A percentile compares a stretch with the other conserved stretches of the same genome.
Evolutionary conservation across 2,329 filamentous ascomycete species (phyloP).

Genomic region (Diaporthe vaccinii): DNA sequence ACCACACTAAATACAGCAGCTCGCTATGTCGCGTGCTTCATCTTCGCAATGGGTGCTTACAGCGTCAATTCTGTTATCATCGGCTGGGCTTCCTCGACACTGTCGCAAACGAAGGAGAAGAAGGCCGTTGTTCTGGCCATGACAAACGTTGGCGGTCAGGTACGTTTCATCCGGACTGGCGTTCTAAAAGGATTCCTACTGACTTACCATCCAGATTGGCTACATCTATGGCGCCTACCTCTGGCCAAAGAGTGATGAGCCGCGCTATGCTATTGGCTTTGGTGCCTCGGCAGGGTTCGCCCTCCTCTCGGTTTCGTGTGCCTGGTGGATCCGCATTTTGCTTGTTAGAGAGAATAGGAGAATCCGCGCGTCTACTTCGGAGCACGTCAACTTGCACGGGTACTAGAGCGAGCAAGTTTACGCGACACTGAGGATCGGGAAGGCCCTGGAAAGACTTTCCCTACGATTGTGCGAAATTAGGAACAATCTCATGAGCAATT

Average conservation of each 20-base stretch:
- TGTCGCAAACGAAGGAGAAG: conserved; percentile 59
- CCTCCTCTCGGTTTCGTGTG: conserved; percentile 20
- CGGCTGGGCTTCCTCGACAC: conserved; percentile 57
- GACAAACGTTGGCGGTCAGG: conserved; percentile 49
- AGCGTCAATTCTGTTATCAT: conserved; percentile 58
- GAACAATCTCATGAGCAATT: no score
- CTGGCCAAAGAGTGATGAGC: conserved; percentile 51
- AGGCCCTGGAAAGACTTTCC: accelerated
- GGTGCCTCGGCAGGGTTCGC: conserved; percentile 24
- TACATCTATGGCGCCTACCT: conserved; percentile 57
- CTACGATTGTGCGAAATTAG: not conserved
- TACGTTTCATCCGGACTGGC: not conserved
- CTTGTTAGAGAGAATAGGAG: conserved; percentile 7
- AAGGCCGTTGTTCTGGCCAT: conserved; percentile 54
- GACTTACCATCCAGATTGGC: conserved; percentile 46
- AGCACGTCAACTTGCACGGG: conserved; percentile 13
- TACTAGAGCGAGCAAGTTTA: not conserved
- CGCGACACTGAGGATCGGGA: no score
- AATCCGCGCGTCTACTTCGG: conserved; percentile 13
- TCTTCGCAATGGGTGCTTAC: conserved; percentile 53
- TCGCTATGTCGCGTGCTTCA: conserved; percentile 52
- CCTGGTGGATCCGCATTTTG: conserved; percentile 21
- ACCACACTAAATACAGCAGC: conserved; percentile 49
- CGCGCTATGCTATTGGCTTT: conserved; percentile 44
- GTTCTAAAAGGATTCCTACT: not conserved